A percentile compares a stretch with the other conserved stretches of the same genome.
These are phyloP conservation scores for Fusarium xylarioides DNA, from an alignment of 2,329 filamentous ascomycete species.

Conservation along the genomic window DNA sequence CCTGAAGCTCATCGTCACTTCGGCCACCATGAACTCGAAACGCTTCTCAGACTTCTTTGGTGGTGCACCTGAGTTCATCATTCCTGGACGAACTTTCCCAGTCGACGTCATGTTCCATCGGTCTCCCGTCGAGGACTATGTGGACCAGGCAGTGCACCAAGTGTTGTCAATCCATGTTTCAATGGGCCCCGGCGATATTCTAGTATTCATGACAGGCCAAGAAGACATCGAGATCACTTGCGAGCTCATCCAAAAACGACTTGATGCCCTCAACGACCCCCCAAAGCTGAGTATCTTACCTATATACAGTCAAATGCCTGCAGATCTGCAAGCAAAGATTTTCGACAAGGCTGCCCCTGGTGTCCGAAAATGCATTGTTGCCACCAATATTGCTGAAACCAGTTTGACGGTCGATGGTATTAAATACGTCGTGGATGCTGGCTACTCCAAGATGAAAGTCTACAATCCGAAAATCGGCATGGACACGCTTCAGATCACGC, in stretches of 20 bases:
- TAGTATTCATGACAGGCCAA: conserved; percentile 99
- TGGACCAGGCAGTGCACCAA: conserved; percentile 96
- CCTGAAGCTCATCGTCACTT: conserved; percentile 95
- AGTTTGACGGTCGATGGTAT: conserved; percentile 98
- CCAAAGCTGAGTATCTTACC: conserved; percentile 94
- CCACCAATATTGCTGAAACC: conserved; percentile 98
- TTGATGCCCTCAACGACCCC: conserved; percentile 90
- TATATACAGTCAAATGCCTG: conserved; percentile 99
- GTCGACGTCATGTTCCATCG: conserved; percentile 96
- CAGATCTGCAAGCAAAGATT: conserved; percentile 96
- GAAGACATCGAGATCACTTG: conserved; percentile 98
- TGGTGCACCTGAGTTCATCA: conserved; percentile 94
- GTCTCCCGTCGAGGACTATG: conserved; percentile 96
- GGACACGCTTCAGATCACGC: conserved; percentile 97
- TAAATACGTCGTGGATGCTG: conserved; percentile 97
- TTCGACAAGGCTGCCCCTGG: conserved; percentile 92
- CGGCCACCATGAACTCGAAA: conserved; percentile 98
- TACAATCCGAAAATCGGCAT: conserved; percentile 99
- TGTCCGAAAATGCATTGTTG: conserved; percentile 96
- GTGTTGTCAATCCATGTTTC: conserved; percentile 96
- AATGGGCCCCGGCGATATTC: conserved; percentile 89
- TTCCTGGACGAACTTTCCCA: conserved; percentile 94
- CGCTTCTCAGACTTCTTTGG: conserved; percentile 96
- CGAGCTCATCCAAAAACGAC: conserved; percentile 86
- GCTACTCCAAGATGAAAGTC: conserved; percentile 97